A percentile compares a stretch with the other conserved stretches of the same genome.
Evolutionary conservation across 495 filamentous ascomycete genomes (phyloP).

Genomic region (Pseudomonodictys pantanalensis): DNA sequence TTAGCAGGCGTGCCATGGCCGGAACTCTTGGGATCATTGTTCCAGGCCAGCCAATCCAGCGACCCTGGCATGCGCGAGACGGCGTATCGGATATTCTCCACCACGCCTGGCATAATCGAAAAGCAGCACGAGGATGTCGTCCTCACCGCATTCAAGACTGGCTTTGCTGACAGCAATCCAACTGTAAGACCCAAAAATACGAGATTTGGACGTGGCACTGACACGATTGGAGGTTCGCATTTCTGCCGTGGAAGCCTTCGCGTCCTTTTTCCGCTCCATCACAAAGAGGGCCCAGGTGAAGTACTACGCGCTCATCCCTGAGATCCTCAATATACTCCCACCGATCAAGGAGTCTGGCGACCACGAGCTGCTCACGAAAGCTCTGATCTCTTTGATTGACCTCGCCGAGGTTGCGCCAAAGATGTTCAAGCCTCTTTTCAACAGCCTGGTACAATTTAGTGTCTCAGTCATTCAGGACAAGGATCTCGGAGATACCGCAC

Average conservation of each 20-base stretch:
- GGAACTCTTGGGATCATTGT: slow-evolving; percentile 80
- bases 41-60: slow-evolving; percentile 78
- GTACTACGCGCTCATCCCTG: slow-evolving; percentile 80
- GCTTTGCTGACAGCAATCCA: slow-evolving; percentile 85
- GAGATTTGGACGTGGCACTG: slow-evolving; percentile 1
- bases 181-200: slow-evolving; percentile 51
- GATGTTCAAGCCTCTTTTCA: slow-evolving; percentile 95
- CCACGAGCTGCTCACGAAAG: slow-evolving; percentile 83
- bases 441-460: slow-evolving; percentile 85
- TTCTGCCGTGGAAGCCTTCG: slow-evolving; percentile 93
- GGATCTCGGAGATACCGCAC: slow-evolving; percentile 80
- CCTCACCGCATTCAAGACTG: slow-evolving; percentile 76
- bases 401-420: slow-evolving; percentile 85
- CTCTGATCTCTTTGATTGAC: slow-evolving; percentile 86
- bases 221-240: slow-evolving; percentile 65
- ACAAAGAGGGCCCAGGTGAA: slow-evolving; percentile 80
- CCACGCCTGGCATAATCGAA: slow-evolving; percentile 93
- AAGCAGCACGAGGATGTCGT: slow-evolving; percentile 89
- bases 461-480: slow-evolving; percentile 93
- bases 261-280: slow-evolving; percentile 89
- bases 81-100: slow-evolving; percentile 90
- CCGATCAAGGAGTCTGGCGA: slow-evolving; percentile 88
- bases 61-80: slow-evolving; percentile 81
- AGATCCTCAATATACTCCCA: slow-evolving; percentile 87
- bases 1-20: slow-evolving; percentile 79